A percentile compares a stretch with the other conserved stretches of the same genome.
Conservation (phyloP, 2,329 filamentous ascomycete species). For the Cercospora canescens region DNA sequence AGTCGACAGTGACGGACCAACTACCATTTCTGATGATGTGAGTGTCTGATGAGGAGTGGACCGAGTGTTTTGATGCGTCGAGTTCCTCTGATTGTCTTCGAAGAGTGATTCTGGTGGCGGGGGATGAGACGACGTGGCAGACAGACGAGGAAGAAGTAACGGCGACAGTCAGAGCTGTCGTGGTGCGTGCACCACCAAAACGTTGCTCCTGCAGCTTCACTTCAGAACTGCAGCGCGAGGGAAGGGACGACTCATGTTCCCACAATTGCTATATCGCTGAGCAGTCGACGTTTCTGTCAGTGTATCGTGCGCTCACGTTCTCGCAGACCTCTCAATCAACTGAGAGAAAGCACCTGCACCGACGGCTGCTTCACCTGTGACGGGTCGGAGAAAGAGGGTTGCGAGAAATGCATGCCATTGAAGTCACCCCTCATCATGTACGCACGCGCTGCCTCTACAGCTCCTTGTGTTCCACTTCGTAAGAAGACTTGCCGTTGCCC, state of each 20-base stretch:
- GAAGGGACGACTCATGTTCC: neutral
- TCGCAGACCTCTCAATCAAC: too few species aligned
- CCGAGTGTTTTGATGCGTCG: neutral
- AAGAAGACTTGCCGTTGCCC: slow-evolving; percentile 21
- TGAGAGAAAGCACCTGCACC: too few species aligned
- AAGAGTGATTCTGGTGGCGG: neutral
- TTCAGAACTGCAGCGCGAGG: neutral
- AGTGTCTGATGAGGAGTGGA: neutral
- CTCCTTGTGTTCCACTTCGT: slow-evolving; percentile 29
- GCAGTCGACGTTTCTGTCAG: too few species aligned
- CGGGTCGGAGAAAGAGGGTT: neutral
- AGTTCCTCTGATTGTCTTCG: too few species aligned
- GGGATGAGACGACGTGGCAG: neutral
- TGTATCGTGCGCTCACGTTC: too few species aligned
- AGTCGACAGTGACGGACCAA: neutral
- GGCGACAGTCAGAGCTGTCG: neutral
- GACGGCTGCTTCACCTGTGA: too few species aligned
- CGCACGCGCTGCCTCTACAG: slow-evolving; percentile 11
- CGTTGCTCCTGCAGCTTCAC: slow-evolving; percentile 1
- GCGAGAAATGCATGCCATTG: neutral
- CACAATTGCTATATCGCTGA: too few species aligned
- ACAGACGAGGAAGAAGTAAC: neutral
- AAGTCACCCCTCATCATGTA: neutral
- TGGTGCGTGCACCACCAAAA: neutral
- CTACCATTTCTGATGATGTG: slow-evolving; percentile 11